phyloP scores from a whole-genome alignment of 352 stramenopile species.

The Pythium brassicae region DNA sequence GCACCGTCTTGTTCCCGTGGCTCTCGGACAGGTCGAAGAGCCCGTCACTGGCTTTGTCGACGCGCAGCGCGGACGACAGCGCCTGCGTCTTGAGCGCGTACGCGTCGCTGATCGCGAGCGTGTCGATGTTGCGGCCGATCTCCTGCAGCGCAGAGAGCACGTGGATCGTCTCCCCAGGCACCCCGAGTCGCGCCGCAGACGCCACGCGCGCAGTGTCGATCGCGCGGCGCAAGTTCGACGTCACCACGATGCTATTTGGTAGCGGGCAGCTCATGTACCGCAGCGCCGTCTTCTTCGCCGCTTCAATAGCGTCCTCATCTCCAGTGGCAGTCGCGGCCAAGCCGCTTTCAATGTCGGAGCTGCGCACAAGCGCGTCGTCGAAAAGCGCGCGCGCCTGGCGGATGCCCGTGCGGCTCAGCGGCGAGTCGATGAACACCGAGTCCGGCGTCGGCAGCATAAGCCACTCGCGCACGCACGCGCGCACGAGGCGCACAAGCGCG shows the following conservation, averaged over 20 bases:
- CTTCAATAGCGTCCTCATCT: slow-evolving; percentile 4
- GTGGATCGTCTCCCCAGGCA: slow-evolving; percentile 58
- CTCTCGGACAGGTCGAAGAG: slow-evolving; percentile 76
- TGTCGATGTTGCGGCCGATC: slow-evolving; percentile 84
- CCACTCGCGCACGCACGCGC: slow-evolving; percentile 59
- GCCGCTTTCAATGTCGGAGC: neutral
- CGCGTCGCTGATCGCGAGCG: slow-evolving; percentile 62
- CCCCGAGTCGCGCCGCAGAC: slow-evolving; percentile 54
- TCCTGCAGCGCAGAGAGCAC: slow-evolving; percentile 83
- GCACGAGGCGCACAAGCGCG: slow-evolving; percentile 40
- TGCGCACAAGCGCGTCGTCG: slow-evolving; percentile 12
- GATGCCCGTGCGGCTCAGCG: slow-evolving; percentile 55
- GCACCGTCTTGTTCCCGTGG: slow-evolving; percentile 77
- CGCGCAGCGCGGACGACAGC: slow-evolving; percentile 19
- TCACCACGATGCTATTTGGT: slow-evolving; percentile 55
- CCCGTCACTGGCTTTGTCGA: slow-evolving; percentile 49
- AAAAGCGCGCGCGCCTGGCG: slow-evolving; percentile 56
- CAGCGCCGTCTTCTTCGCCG: slow-evolving; percentile 27
- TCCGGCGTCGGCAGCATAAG: slow-evolving; percentile 57
- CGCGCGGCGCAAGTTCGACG: slow-evolving; percentile 68
- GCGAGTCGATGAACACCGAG: slow-evolving; percentile 84
- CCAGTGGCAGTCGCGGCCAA: slow-evolving; percentile 6
- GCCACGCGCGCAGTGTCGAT: slow-evolving; percentile 80
- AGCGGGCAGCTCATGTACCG: slow-evolving; percentile 41
- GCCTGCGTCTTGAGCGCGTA: slow-evolving; percentile 31